These are phyloP conservation scores for Talaromyces atroroseus DNA, from an alignment of 2,329 filamentous ascomycete species.

Conservation along the genomic window DNA sequence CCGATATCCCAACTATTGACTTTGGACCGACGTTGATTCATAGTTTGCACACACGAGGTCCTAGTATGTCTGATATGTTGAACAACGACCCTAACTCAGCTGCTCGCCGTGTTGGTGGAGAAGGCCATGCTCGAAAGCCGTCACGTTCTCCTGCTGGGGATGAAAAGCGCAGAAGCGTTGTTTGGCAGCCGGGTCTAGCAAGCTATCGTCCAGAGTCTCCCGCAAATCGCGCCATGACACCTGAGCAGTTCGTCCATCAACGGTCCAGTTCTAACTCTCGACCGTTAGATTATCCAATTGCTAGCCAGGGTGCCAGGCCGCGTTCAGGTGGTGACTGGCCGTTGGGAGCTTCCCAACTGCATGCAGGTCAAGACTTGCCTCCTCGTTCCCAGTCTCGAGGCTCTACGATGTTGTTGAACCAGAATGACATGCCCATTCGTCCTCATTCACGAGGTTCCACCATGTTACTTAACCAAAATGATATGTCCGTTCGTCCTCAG, in stretches of 20 bases:
- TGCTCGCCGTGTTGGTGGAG: slow-evolving; percentile 19
- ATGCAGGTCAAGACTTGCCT: slow-evolving; percentile 34
- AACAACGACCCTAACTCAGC: slow-evolving; percentile 32
- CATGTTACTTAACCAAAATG: slow-evolving; percentile 7
- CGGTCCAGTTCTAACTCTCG: slow-evolving; percentile 59
- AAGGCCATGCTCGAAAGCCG: slow-evolving; percentile 27
- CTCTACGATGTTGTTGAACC: slow-evolving; percentile 43
- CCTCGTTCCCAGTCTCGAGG: slow-evolving; percentile 56
- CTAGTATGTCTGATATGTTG: slow-evolving; percentile 52
- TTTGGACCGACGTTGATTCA: slow-evolving; percentile 82
- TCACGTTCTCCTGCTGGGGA: slow-evolving; percentile 41
- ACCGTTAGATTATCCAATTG: slow-evolving; percentile 42
- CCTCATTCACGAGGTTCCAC: slow-evolving; percentile 7
- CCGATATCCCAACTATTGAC: slow-evolving; percentile 67
- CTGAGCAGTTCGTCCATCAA: slow-evolving; percentile 80
- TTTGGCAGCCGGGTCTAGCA: slow-evolving; percentile 71
- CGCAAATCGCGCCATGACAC: slow-evolving; percentile 53
- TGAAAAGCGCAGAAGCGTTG: slow-evolving; percentile 58
- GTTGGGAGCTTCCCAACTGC: slow-evolving; percentile 41
- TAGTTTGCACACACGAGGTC: slow-evolving; percentile 48
- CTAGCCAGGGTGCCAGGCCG: slow-evolving; percentile 39
- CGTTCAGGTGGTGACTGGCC: slow-evolving; percentile 59
- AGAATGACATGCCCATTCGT: slow-evolving; percentile 32
- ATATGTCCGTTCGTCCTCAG: slow-evolving; percentile 35
- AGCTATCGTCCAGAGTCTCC: slow-evolving; percentile 43